Conservation (phyloP, 2,329 filamentous ascomycete species). For the Epichloe elymi region DNA sequence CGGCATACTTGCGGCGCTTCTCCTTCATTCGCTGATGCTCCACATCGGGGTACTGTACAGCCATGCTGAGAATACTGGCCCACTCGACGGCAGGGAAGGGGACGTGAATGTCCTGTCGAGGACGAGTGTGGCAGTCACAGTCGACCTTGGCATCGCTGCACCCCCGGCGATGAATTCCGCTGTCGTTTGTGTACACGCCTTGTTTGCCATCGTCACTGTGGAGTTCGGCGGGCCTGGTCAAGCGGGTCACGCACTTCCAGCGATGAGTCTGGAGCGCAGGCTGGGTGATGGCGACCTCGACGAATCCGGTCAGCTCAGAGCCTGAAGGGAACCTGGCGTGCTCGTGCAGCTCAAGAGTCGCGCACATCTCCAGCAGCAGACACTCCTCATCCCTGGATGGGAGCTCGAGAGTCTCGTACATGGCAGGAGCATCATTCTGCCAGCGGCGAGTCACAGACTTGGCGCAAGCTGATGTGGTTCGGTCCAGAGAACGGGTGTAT, state of each 20-base stretch:
- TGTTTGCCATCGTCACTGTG: constrained; percentile 30
- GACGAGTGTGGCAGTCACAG: constrained; percentile 37
- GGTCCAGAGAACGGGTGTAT: constrained; percentile 41
- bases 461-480: constrained; percentile 42
- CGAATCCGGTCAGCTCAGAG: constrained; percentile 46
- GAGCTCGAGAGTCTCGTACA: constrained; percentile 38
- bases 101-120: constrained; percentile 38
- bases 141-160: constrained; percentile 33
- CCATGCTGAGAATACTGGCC: constrained; percentile 44
- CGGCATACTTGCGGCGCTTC: constrained; percentile 21
- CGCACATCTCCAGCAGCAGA: constrained; percentile 49
- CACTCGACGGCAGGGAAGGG: constrained; percentile 46
- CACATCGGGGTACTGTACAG: constrained; percentile 37
- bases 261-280: constrained; percentile 39
- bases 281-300: constrained; percentile 45
- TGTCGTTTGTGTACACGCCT: constrained; percentile 35
- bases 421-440: constrained; percentile 44
- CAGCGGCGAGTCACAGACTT: constrained; percentile 41
- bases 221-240: constrained; percentile 44
- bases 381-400: constrained; percentile 36
- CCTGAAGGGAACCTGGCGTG: constrained; percentile 43
- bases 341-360: constrained; percentile 45
- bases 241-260: constrained; percentile 47
- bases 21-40: constrained; percentile 26
- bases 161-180: constrained; percentile 39